Conservation (phyloP, 139 green algal genomes). For the Micractinium conductrix region DNA sequence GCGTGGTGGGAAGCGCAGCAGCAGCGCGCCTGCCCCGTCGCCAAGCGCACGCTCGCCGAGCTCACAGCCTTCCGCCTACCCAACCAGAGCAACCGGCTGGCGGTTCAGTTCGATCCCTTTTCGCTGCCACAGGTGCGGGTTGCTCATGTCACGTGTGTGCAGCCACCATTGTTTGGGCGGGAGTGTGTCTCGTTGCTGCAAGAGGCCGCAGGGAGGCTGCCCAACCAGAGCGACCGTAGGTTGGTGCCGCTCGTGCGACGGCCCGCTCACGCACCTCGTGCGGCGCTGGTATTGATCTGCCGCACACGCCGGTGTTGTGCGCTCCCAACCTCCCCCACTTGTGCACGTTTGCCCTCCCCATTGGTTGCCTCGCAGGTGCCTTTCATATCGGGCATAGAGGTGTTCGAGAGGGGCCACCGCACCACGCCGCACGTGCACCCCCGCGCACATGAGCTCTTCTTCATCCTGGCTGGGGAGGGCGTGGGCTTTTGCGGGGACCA, state of each 20-base stretch:
- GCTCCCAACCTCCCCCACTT: background rate
- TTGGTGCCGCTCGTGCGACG: too few species aligned
- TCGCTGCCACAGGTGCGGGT: constrained; percentile 2
- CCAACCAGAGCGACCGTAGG: too few species aligned
- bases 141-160: too few species aligned
- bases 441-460: constrained; percentile 85
- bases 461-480: constrained; percentile 78
- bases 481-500: constrained; percentile 56
- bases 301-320: too few species aligned
- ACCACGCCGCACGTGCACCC: constrained; percentile 79
- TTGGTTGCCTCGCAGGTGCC: constrained; percentile 23
- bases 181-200: too few species aligned
- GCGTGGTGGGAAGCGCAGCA: constrained; percentile 19
- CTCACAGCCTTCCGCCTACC: constrained; percentile 77
- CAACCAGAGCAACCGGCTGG: constrained; percentile 81
- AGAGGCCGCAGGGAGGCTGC: too few species aligned
- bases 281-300: background rate
- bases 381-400: constrained; percentile 81
- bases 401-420: constrained; percentile 76
- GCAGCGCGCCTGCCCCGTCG: constrained; percentile 36
- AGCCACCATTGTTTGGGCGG: too few species aligned
- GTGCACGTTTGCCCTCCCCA: too few species aligned
- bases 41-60: constrained; percentile 63
- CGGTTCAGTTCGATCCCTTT: constrained; percentile 75
- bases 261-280: too few species aligned